Conservation (phyloP, 2,329 filamentous ascomycete species). For the Bipolaris victoriae region DNA sequence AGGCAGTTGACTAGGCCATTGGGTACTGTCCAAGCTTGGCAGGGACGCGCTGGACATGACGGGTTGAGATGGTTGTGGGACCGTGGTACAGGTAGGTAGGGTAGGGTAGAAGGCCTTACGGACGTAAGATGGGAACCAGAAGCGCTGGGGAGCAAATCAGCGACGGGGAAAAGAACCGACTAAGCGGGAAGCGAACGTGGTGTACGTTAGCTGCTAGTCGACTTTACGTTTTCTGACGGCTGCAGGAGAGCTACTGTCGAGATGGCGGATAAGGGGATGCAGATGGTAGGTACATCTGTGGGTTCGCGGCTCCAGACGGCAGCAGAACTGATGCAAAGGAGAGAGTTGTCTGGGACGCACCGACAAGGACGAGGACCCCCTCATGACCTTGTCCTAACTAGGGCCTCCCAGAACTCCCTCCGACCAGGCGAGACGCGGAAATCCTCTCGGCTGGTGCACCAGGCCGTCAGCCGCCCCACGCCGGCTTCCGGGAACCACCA, state of each 20-base stretch:
- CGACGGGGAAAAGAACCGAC: constrained; percentile 3
- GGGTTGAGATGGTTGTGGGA: constrained; percentile 1
- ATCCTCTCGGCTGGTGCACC: background rate
- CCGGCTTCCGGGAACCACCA: constrained; percentile 1
- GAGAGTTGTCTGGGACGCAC: background rate
- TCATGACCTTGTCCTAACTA: background rate
- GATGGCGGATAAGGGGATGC: background rate
- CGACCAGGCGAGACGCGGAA: too few species aligned
- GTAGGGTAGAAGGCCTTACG: constrained; percentile 3
- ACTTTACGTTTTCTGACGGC: background rate
- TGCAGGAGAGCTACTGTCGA: background rate
- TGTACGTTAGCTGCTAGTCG: background rate
- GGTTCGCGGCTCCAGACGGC: background rate
- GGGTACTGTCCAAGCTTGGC: constrained; percentile 3
- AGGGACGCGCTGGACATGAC: constrained; percentile 15
- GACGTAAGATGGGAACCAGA: constrained; percentile 5
- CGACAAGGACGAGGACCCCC: background rate
- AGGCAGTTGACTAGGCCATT: background rate
- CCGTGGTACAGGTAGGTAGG: background rate
- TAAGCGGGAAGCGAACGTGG: constrained; percentile 3
- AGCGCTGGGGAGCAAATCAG: constrained; percentile 3
- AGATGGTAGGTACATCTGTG: background rate
- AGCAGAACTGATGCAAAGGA: background rate
- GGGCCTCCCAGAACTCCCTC: background rate
- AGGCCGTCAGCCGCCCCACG: constrained; percentile 11